Evolutionary conservation across 192 early-diverging fungal species (phyloP).

Genomic region (Umbelopsis ramanniana): DNA sequence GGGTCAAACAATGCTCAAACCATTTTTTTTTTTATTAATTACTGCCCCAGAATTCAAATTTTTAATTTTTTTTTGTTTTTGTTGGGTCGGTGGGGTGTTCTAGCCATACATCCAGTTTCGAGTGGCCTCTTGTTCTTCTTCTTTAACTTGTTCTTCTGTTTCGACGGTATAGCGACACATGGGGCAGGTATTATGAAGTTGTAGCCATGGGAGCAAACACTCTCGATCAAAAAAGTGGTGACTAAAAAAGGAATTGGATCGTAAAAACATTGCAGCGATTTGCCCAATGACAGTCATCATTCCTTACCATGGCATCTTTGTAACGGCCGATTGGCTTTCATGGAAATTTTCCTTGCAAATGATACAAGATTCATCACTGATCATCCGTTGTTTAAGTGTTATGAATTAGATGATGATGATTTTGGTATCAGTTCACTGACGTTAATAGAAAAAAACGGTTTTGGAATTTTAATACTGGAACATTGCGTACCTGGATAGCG

Average conservation of each 20-base stretch:
- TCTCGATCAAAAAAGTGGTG: constrained; percentile 46
- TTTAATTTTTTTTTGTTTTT: neutral
- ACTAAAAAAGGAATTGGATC: constrained; percentile 27
- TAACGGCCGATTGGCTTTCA: constrained; percentile 32
- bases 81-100: neutral
- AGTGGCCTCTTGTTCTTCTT: constrained; percentile 44
- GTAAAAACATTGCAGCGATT: neutral
- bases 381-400: neutral
- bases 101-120: constrained; percentile 44
- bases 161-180: constrained; percentile 42
- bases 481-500: constrained; percentile 25
- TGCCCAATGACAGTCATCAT: constrained; percentile 16
- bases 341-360: constrained; percentile 45
- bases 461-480: neutral
- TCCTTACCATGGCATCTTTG: constrained; percentile 47
- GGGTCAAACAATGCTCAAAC: no score
- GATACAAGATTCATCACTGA: constrained; percentile 45
- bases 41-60: neutral
- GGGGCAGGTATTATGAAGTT: constrained; percentile 45
- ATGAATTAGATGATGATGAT: no score
- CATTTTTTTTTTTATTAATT: no score
- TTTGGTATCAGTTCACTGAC: neutral
- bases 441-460: neutral
- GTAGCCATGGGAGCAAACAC: constrained; percentile 43
- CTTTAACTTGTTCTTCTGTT: constrained; percentile 35